Percentiles rank a stretch among this genome's conserved stretches.
Evolutionary conservation across 129 eudicot genomes (phyloP).

Genomic region (Flaveria trinervia): DNA sequence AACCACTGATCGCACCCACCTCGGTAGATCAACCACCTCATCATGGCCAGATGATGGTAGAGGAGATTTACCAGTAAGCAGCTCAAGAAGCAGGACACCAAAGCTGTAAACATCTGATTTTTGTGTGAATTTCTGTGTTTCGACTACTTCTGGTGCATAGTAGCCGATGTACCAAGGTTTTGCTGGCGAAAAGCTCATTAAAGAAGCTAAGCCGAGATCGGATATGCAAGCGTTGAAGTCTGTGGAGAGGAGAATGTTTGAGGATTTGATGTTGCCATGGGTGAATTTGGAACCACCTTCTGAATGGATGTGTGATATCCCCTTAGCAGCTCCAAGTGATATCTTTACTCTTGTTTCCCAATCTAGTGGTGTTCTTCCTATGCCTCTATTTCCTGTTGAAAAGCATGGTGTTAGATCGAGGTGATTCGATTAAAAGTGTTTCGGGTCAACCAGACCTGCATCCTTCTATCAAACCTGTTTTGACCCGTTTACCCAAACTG

Average conservation of each 20-base stretch:
- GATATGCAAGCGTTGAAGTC: slow-evolving; percentile 62
- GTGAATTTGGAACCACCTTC: slow-evolving; percentile 59
- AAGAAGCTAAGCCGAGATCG: slow-evolving; percentile 69
- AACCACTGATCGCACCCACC: slow-evolving; percentile 95
- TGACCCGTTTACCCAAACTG: not conserved
- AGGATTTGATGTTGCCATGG: slow-evolving; percentile 93
- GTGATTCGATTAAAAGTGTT: not conserved
- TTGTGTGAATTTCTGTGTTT: slow-evolving; percentile 62
- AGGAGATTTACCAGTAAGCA: slow-evolving; percentile 82
- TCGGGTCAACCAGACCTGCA: not conserved
- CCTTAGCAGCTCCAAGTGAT: slow-evolving; percentile 74
- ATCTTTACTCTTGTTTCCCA: slow-evolving; percentile 81
- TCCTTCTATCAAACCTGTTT: not conserved
- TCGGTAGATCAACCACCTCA: slow-evolving; percentile 73
- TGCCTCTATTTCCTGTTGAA: slow-evolving; percentile 59
- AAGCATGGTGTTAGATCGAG: slow-evolving; percentile 7
- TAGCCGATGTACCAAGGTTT: slow-evolving; percentile 64
- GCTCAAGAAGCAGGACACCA: slow-evolving; percentile 80
- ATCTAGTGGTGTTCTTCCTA: slow-evolving; percentile 66
- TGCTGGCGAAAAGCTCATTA: slow-evolving; percentile 44
- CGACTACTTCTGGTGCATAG: slow-evolving; percentile 80
- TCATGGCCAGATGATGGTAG: slow-evolving; percentile 47
- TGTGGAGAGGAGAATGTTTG: slow-evolving; percentile 66
- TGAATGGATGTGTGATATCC: slow-evolving; percentile 69
- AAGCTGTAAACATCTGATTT: slow-evolving; percentile 93